Evolutionary conservation across 495 filamentous ascomycete genomes (phyloP).

Genomic region (Annulohypoxylon nitens): DNA sequence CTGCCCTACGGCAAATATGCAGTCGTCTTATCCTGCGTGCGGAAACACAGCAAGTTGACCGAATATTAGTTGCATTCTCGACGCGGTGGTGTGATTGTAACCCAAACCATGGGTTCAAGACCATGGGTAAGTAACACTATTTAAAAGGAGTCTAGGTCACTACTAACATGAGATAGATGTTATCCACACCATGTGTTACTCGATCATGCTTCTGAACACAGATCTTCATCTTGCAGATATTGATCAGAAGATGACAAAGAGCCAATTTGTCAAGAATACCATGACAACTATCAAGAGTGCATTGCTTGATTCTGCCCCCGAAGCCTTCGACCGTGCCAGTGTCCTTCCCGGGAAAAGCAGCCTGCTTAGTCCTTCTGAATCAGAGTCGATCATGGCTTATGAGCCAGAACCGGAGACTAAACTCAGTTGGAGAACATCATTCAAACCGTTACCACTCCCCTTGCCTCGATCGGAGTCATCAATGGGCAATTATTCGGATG

Average conservation of each 20-base stretch:
- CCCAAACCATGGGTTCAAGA: constrained; percentile 93
- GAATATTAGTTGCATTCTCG: constrained; percentile 89
- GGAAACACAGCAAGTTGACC: constrained; percentile 97
- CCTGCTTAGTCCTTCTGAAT: constrained; percentile 47
- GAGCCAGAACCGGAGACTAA: constrained; percentile 61
- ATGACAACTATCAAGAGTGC: constrained; percentile 88
- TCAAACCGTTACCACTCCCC: constrained; percentile 61
- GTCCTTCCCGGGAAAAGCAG: constrained; percentile 57
- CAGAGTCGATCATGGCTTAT: constrained; percentile 50
- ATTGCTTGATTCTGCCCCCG: constrained; percentile 75
- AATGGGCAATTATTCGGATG: constrained; percentile 53
- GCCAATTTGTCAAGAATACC: constrained; percentile 96
- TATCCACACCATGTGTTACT: constrained; percentile 97
- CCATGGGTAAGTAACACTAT: constrained; percentile 70
- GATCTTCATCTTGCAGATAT: constrained; percentile 96
- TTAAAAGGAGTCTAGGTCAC: neutral
- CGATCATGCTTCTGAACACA: constrained; percentile 93
- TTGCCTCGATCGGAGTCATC: constrained; percentile 60
- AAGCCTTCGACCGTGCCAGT: constrained; percentile 70
- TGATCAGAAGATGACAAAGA: constrained; percentile 93
- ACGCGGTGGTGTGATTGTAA: constrained; percentile 95
- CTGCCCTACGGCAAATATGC: constrained; percentile 84
- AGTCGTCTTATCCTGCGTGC: constrained; percentile 84
- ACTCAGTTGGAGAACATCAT: constrained; percentile 59
- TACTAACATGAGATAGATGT: constrained; percentile 71